These are phyloP conservation scores for Lichenothelia convexa DNA, from an alignment of 495 filamentous ascomycete species.

Conservation along the genomic window DNA sequence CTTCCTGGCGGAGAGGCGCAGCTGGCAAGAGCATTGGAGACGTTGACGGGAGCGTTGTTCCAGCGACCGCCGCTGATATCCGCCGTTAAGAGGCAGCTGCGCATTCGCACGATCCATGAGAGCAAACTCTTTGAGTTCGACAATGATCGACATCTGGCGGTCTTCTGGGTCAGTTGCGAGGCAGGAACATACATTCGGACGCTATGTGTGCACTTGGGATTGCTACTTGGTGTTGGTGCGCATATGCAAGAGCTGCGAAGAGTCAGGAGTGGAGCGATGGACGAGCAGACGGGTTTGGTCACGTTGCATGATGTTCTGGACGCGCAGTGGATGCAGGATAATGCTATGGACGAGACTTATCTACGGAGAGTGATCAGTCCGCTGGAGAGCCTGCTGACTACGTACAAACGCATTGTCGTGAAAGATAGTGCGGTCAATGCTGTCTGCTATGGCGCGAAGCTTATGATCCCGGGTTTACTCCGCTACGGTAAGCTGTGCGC, in stretches of 20 bases:
- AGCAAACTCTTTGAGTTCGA: conserved; percentile 92
- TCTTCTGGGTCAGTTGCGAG: conserved; percentile 99
- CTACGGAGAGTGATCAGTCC: conserved; percentile 77
- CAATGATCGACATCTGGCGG: conserved; percentile 90
- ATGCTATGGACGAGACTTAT: conserved; percentile 72
- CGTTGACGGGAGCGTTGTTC: conserved; percentile 87
- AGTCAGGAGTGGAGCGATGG: conserved; percentile 87
- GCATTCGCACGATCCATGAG: conserved; percentile 91
- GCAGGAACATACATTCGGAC: conserved; percentile 97
- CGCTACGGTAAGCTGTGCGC: conserved; percentile 47
- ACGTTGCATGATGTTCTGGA: conserved; percentile 93
- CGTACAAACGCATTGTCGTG: conserved; percentile 89
- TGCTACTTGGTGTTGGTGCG: conserved; percentile 81
- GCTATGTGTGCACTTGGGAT: conserved; percentile 85
- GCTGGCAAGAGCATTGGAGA: conserved; percentile 79
- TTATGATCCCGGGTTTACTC: conserved; percentile 90
- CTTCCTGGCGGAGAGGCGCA: conserved; percentile 79
- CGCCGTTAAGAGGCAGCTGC: conserved; percentile 93
- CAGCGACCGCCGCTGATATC: conserved; percentile 94
- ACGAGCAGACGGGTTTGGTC: conserved; percentile 69
- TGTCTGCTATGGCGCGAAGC: conserved; percentile 92
- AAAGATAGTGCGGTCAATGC: conserved; percentile 95
- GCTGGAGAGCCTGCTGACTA: conserved; percentile 73
- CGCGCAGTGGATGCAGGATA: conserved; percentile 85
- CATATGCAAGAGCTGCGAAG: conserved; percentile 98